Evolutionary conservation across 225 moss, liverwort and hornwort species (phyloP).

Genomic region (Pseudoscleropodium purum): DNA sequence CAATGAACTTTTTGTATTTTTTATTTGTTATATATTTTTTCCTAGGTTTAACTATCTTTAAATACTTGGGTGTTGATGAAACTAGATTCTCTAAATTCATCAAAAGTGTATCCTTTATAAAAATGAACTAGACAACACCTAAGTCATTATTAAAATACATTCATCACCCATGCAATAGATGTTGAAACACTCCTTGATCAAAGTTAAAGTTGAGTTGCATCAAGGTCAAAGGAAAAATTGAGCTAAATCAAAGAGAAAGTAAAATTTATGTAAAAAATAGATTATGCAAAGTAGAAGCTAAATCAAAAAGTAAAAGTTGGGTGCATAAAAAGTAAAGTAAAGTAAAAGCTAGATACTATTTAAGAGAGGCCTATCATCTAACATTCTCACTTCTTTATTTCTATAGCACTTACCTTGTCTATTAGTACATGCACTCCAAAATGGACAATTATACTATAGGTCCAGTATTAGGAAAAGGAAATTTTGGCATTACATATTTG

Average conservation of each 20-base stretch:
- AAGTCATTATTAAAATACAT: not conserved
- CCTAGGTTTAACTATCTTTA: not conserved
- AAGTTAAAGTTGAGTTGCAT: not conserved
- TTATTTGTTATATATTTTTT: not conserved
- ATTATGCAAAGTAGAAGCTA: not conserved
- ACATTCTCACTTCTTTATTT: not conserved
- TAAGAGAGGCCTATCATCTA: not conserved
- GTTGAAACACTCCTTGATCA: not conserved
- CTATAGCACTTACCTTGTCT: not conserved
- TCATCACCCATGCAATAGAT: not conserved
- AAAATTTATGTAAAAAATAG: not conserved
- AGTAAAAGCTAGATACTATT: not conserved
- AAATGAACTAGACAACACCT: not conserved
- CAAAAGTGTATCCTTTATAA: not conserved
- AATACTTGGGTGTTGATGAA: not conserved
- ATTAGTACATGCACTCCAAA: not conserved
- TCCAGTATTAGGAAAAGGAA: not conserved
- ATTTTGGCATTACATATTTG: not conserved
- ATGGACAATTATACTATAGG: not conserved
- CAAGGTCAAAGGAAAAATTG: too few relatives aligned
- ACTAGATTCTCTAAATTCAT: not conserved
- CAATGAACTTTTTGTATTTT: not conserved
- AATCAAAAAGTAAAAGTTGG: not conserved
- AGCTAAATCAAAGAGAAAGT: not conserved
- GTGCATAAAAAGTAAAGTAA: not conserved